Percentiles rank a stretch among this genome's conserved stretches.
phyloP scores from a whole-genome alignment of 306 rosid species.

The Medicago lupulina region DNA sequence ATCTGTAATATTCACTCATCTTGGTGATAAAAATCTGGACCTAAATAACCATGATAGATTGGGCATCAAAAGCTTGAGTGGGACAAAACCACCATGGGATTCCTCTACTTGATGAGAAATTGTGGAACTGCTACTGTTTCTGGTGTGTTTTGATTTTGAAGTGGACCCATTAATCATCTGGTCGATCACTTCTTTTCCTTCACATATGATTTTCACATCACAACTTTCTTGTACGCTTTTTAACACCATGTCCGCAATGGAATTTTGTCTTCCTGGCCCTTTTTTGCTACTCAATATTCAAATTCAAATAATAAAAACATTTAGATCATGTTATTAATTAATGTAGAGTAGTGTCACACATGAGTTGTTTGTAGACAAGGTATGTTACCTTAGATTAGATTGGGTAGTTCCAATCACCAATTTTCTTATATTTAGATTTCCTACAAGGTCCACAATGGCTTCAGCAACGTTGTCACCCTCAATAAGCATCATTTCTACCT shows the following conservation, averaged over 20 bases:
- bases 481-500: slow-evolving; percentile 44
- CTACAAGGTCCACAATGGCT: slow-evolving; percentile 40
- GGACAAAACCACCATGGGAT: neutral
- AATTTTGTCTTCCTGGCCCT: slow-evolving; percentile 19
- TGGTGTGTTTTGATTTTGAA: slow-evolving; percentile 29
- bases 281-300: slow-evolving; percentile 33
- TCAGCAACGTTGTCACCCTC: slow-evolving; percentile 46
- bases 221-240: slow-evolving; percentile 41
- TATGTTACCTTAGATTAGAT: slow-evolving; percentile 43
- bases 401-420: slow-evolving; percentile 46
- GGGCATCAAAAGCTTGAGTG: slow-evolving; percentile 18
- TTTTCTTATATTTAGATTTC: slow-evolving; percentile 36
- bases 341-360: neutral
- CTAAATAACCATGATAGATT: slow-evolving; percentile 28
- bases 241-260: slow-evolving; percentile 30
- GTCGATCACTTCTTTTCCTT: slow-evolving; percentile 48
- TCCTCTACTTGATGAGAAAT: neutral
- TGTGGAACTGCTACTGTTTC: neutral
- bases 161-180: slow-evolving; percentile 7
- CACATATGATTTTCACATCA: slow-evolving; percentile 49
- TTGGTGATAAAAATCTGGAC: neutral
- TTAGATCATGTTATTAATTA: neutral
- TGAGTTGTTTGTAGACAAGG: neutral
- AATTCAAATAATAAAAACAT: slow-evolving; percentile 24
- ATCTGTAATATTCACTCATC: no score